Base-by-base conservation (phyloP, 2,329 filamentous ascomycete species). In the Boeremia lycopersici region DNA sequence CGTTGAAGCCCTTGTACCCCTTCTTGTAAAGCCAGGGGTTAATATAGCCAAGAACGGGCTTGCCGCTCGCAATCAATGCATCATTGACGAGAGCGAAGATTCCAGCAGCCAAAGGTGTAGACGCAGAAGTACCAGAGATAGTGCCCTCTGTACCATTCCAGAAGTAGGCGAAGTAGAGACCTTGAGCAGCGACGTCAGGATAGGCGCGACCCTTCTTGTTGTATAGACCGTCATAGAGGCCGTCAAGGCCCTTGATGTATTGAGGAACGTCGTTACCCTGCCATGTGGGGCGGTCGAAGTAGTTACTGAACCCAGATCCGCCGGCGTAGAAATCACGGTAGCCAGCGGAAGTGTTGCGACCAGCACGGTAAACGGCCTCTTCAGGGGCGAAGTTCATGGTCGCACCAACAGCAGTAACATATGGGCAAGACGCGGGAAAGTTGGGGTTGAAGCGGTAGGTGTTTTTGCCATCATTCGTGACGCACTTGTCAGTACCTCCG, bases 381-480 rank as follows among this genome's bases (percentile, higher is more conserved):
- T 88, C 87, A 1, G 85, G 85, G 56, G 78, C 68, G 36, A 80
- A 76, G 59, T 77, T 73, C 58, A 78, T 75, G 1, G 85, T 86
- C 1, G 83, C 87, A 6, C 88, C 88, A 1, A 90, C 83, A 2
- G 81, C 76, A 0, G 88, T 90, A 7, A 90, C 82, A 70, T 84
- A 90, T 0, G 87, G 88, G 62, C 88, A 91, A 0, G 82, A 82
- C 0, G 82, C 83, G 0, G 88, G 88, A 72, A 90, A 91, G 5
- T 80, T 81, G 1, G 86, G 81, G 28, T 85, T 76, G 65, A 87
- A 85, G 17, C 81, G 77, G 9, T 81, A 80, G 1, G 77, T 80
- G 54, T 83, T 79, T 38, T 74, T 78, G 19, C 85, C 86, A 52
- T 88, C 84, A 65, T 87, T 86, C 51, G 79, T 79, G 46, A 78